phyloP scores from a whole-genome alignment of 2,329 filamentous ascomycete genomes.

The Beauveria caledonica region DNA sequence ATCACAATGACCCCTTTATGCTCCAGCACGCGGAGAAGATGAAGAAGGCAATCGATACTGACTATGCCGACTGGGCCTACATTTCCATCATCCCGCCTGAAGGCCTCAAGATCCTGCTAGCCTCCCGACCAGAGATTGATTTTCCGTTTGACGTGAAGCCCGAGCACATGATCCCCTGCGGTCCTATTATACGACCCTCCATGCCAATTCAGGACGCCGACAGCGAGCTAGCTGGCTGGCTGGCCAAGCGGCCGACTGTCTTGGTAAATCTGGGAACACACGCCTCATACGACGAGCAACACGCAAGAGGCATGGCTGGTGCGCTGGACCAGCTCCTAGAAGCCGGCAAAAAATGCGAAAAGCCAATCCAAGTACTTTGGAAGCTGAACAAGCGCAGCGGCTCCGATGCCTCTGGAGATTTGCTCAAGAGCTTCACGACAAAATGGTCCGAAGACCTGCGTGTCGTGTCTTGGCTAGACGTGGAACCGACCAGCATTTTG shows the following conservation, averaged over 20 bases:
- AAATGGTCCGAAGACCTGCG: conserved; percentile 15
- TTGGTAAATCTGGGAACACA: conserved; percentile 41
- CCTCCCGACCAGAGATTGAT: conserved; percentile 15
- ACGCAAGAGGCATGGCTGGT: conserved; percentile 20
- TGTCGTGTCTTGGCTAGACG: conserved; percentile 22
- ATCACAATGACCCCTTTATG: conserved; percentile 1
- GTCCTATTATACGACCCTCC: conserved; percentile 36
- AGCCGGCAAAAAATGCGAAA: background rate
- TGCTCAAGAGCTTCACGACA: conserved; percentile 15
- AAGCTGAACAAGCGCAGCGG: conserved; percentile 18
- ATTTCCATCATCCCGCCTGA: conserved; percentile 1
- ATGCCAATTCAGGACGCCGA: conserved; percentile 31
- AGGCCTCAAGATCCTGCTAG: background rate
- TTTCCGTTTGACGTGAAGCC: conserved; percentile 31
- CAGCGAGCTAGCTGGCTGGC: conserved; percentile 33
- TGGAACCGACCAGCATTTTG: conserved; percentile 26
- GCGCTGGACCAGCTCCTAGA: conserved; percentile 15
- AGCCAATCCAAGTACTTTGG: conserved; percentile 22
- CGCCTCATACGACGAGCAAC: conserved; percentile 18
- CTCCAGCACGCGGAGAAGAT: background rate
- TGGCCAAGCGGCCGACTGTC: conserved; percentile 32
- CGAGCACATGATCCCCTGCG: conserved; percentile 21
- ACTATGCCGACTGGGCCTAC: conserved; percentile 6
- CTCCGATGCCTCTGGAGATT: conserved; percentile 12
- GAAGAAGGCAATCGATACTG: background rate